Conservation (phyloP, 2,329 filamentous ascomycete species). For the Fusarium solani-melongenae region DNA sequence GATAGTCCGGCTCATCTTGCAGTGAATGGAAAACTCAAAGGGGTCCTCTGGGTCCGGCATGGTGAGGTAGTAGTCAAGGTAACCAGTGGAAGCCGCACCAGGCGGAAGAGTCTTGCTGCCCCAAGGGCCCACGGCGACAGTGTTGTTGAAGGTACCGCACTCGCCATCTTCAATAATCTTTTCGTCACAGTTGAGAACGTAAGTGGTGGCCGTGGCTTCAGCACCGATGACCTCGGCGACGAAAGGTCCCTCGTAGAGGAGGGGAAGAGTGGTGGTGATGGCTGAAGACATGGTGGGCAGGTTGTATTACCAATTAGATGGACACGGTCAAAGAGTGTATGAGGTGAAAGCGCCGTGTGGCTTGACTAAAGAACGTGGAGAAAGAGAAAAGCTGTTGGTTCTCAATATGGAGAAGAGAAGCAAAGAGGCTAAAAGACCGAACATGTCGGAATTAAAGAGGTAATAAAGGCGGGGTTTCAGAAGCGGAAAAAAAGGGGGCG, state of each 20-base stretch:
- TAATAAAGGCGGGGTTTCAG: not conserved
- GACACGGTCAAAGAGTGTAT: not conserved
- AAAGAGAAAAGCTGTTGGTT: not conserved
- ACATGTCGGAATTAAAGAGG: not conserved
- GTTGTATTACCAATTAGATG: not conserved
- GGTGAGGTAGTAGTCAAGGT: slow-evolving; percentile 3
- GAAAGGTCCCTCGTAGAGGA: not conserved
- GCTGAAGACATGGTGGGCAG: not conserved
- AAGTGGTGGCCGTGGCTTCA: not conserved
- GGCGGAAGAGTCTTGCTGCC: slow-evolving; percentile 17
- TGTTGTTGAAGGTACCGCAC: slow-evolving; percentile 16
- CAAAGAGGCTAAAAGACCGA: not conserved
- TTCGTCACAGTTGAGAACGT: not conserved
- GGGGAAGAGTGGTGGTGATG: not conserved
- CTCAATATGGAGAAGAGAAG: not conserved
- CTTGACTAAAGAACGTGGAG: not conserved
- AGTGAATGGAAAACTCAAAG: not conserved
- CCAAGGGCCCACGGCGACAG: slow-evolving; percentile 18
- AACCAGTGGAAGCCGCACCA: slow-evolving; percentile 13
- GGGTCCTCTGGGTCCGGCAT: not conserved
- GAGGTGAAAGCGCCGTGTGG: not conserved
- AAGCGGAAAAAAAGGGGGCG: not conserved
- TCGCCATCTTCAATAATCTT: not conserved
- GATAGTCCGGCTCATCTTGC: slow-evolving; percentile 8
- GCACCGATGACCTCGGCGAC: slow-evolving; percentile 10